Evolutionary conservation across 345 rosid genomes (phyloP), one percentile per base, ranked within the genome.

Genomic region (Lepidium sativum): DNA sequence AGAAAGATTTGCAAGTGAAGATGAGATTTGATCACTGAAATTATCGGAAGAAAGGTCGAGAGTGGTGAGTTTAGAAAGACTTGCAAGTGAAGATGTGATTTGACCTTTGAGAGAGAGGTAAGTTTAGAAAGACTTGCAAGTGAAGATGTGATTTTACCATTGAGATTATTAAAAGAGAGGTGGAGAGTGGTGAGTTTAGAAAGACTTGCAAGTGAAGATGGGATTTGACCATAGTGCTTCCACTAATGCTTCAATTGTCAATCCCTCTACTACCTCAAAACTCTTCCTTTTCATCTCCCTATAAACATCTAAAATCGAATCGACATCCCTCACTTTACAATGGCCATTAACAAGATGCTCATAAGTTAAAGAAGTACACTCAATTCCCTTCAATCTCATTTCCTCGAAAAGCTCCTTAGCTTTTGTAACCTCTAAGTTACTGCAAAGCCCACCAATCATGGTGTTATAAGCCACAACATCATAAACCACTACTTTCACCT

Each of bases 321-420:
- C 81, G 17, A 80, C 77, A 77, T 83, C 82, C 1, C 82, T 81
- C 33, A 56, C 72, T 60, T 73, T 68, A 74, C 87, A 92, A 68
- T 86, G 82, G 34, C 94, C 96, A 0, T 58, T 64, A 35, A 89
- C 73, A 40, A 89, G 81, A 73, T 85, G 84, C 74, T 83, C 94
- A 50, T 69, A 81, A 44, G 88, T 83, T 55, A 76, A 54, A 52
- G 66, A 68, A 61, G 74, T 81, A 57, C 68, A 43, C 70, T 85
- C 79, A 9, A 83, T 37, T 21, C 86, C 83, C 54, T 69, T 67
- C 71, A 70, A 68, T 25, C 72, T 84, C 89, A 92, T 89, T 54
- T 84, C 94, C 40, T 70, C 48, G 6, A 76, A 65, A 23, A 87
- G 67, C 60, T 77, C 79, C 70, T 83, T 88, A 0, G 87, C 97